phyloP scores from a whole-genome alignment of 768 basidiomycete genomes.

The Podaxis rugospora region DNA sequence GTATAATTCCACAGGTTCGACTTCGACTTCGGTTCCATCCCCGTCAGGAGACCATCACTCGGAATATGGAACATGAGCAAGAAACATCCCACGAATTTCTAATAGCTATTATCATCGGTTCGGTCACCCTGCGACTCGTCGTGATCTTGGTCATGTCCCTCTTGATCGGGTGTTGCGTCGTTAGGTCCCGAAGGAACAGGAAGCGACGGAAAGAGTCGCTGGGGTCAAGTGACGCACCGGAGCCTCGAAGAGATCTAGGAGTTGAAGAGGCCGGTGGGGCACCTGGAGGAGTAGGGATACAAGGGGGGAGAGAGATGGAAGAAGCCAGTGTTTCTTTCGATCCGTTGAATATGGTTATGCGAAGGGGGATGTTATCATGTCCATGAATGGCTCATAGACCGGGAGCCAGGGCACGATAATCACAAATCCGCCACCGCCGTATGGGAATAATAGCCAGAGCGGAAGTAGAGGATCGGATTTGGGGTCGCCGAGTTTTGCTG shows the following conservation, averaged over 20 bases:
- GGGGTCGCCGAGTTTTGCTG: not conserved
- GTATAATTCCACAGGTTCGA: too few species aligned
- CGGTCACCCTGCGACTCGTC: not conserved
- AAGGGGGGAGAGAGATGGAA: not conserved
- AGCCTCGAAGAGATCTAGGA: too few species aligned
- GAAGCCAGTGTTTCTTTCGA: not conserved
- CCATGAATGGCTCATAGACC: not conserved
- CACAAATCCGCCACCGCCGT: not conserved
- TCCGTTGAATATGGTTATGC: not conserved
- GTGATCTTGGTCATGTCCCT: not conserved
- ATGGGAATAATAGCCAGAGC: not conserved
- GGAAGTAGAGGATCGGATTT: not conserved
- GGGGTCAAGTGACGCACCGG: not conserved
- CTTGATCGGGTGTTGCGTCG: not conserved
- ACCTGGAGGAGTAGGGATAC: not conserved
- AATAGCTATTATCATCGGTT: not conserved
- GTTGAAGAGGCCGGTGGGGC: too few species aligned
- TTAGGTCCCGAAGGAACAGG: not conserved
- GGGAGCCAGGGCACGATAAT: not conserved
- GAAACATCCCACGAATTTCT: not conserved
- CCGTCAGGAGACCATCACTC: too few species aligned
- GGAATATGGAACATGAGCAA: not conserved
- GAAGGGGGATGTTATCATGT: not conserved
- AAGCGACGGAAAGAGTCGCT: not conserved
- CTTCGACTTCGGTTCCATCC: too few species aligned